A percentile compares a stretch with the other conserved stretches of the same genome.
Evolutionary conservation across 768 basidiomycete species (phyloP).

Genomic region (Tricholoma hemisulphureum): DNA sequence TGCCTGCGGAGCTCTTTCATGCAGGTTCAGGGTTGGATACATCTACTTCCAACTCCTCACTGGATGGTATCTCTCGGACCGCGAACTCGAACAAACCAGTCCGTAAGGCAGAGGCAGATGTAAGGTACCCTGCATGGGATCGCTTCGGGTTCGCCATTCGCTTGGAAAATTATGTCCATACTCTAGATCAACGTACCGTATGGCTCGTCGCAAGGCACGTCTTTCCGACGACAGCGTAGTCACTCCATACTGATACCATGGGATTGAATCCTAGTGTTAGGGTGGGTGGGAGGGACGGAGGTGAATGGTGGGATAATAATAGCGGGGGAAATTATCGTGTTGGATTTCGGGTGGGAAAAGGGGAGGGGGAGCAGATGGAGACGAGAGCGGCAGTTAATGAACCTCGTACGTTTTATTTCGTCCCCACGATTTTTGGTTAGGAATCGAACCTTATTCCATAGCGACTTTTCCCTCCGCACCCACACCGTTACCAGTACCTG

Average conservation of each 20-base stretch:
- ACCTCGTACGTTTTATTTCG: conserved; percentile 28
- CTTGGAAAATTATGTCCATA: conserved; percentile 65
- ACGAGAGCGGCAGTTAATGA: conserved; percentile 27
- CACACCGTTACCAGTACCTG: conserved; percentile 1
- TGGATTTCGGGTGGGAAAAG: conserved; percentile 44
- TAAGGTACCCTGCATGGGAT: conserved; percentile 42
- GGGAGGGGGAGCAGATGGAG: neutral
- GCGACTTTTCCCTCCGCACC: conserved; percentile 4
- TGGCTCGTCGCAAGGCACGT: conserved; percentile 60
- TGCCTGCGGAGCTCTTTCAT: conserved; percentile 21
- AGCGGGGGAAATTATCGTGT: conserved; percentile 73
- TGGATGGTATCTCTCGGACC: too few relatives aligned
- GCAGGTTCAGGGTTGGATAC: conserved; percentile 14
- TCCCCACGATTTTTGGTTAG: neutral
- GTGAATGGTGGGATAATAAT: conserved; percentile 97
- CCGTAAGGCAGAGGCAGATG: neutral
- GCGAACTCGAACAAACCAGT: too few relatives aligned
- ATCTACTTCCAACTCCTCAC: too few relatives aligned
- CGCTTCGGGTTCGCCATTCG: conserved; percentile 61
- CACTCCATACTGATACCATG: neutral
- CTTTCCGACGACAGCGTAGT: conserved; percentile 5
- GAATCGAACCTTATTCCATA: neutral
- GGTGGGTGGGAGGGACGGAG: conserved; percentile 18
- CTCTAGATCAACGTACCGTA: conserved; percentile 51
- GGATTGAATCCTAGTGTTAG: too few relatives aligned